These are phyloP conservation scores for Plasmodium coatneyi DNA, from an alignment of 169 alveolate genomes.

Conservation along the genomic window DNA sequence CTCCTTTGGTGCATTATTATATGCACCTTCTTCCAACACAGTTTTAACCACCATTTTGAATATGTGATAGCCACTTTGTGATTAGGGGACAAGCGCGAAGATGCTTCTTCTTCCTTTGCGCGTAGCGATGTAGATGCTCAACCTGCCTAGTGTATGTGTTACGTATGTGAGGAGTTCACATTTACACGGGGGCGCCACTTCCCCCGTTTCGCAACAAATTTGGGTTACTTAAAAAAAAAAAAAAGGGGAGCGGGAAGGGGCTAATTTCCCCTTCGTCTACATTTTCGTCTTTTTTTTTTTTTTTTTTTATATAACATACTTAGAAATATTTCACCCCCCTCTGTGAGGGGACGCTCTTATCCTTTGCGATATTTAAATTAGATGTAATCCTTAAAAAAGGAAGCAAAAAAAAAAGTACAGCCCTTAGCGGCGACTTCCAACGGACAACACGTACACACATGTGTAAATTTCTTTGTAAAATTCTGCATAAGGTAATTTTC, in stretches of 20 bases:
- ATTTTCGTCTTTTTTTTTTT: neutral
- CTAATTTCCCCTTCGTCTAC: neutral
- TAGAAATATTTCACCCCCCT: neutral
- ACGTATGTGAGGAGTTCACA: neutral
- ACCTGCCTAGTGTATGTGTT: neutral
- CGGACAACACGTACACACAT: neutral
- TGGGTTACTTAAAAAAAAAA: neutral
- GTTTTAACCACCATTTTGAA: neutral
- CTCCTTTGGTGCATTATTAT: neutral
- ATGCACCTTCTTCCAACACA: neutral
- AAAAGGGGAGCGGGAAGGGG: neutral
- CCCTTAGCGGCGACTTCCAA: neutral
- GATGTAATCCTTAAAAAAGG: neutral
- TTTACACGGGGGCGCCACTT: neutral
- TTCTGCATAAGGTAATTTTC: neutral
- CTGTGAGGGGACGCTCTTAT: neutral
- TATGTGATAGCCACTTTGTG: neutral
- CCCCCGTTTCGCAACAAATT: neutral
- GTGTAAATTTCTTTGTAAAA: neutral
- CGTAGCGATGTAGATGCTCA: neutral
- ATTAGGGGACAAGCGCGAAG: neutral
- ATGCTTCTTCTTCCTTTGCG: neutral
- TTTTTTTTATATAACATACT: neutral
- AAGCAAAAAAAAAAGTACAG: slow-evolving; percentile 3
- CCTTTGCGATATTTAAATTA: neutral